Base-by-base conservation (phyloP, 1,284 basidiomycete genomes). In the Cryptococcus sp. region DNA sequence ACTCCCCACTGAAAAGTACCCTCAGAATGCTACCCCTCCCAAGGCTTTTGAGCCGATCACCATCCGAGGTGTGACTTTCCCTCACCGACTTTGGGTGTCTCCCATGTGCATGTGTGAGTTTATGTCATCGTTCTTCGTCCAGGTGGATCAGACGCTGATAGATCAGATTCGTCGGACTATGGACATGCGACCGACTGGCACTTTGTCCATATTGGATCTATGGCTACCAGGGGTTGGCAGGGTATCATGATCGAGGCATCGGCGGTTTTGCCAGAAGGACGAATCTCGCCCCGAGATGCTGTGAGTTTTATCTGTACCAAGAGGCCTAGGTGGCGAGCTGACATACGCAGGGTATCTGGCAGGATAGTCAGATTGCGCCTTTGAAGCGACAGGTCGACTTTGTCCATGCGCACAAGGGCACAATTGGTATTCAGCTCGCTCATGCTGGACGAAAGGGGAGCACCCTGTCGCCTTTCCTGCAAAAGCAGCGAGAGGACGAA, bases 181-280 rank as follows among this genome's bases (percentile, higher is more conserved):
- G 83, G 87, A 6, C 79, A 83, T 66, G 79, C 80, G 22, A 85
- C 86, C 0, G 82, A 87, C 58, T 87, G 83, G 82, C 87, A 90
- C 68, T 71, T 88, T 12, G 84, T 87, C 21, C 86, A 88, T 65
- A 77, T 83, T 33, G 82, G 81, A 16, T 79, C 71, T 39, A 70
- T 75, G 61, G 72, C 73, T 6, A 62, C 72, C 54, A 50, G 74
- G 35, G 68, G 75, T 23, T 79, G 79, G 21, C 83, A 81, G 4
- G 80, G 77, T 3, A 80, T 86, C 53, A 79, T 77, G 59, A 74
- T 86, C 43, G 85, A 87, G 68, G 83, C 84, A 1, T 82, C 83
- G 1, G 77, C 81, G 3, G 83, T 89, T 14, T 73, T 83, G 0
- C 83, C 87, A 0, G 85, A 89, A 67, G 88, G 87, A 2, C 79